These are phyloP conservation scores for Tubosaeta brunneosetosa DNA, from an alignment of 768 basidiomycete species.

Conservation along the genomic window DNA sequence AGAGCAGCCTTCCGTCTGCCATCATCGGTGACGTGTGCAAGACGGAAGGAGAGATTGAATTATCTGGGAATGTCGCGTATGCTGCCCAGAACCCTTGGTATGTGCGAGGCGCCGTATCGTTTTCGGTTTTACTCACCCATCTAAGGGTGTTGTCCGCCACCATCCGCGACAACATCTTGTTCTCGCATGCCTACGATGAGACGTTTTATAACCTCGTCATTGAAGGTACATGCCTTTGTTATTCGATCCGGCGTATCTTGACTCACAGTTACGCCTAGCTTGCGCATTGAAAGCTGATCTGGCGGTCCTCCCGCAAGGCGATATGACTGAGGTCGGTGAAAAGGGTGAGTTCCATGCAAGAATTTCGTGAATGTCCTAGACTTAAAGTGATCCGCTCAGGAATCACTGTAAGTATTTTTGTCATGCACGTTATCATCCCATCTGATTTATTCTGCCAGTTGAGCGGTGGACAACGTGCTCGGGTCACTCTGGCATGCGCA, in stretches of 20 bases:
- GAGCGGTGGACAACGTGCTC: conserved; percentile 81
- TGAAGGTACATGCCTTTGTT: conserved; percentile 47
- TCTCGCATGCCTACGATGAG: conserved; percentile 86
- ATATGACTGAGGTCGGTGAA: conserved; percentile 82
- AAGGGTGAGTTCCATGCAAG: conserved; percentile 47
- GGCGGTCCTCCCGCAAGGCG: conserved; percentile 72
- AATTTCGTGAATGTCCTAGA: background rate
- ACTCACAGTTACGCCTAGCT: conserved; percentile 36
- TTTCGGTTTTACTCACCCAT: background rate
- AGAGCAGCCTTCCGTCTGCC: conserved; percentile 74
- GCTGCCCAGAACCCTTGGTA: conserved; percentile 87
- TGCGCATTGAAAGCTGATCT: conserved; percentile 85
- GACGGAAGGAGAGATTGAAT: conserved; percentile 62
- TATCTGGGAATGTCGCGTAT: conserved; percentile 74
- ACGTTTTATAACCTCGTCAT: conserved; percentile 77
- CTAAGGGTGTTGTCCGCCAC: conserved; percentile 79
- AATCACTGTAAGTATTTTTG: conserved; percentile 47
- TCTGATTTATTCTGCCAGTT: conserved; percentile 38
- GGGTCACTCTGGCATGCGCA: conserved; percentile 79
- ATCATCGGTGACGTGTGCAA: conserved; percentile 86
- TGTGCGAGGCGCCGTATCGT: conserved; percentile 8
- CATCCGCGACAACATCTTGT: conserved; percentile 86
- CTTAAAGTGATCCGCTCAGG: conserved; percentile 25
- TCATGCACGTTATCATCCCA: background rate
- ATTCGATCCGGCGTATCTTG: background rate